These are phyloP conservation scores for Sporothrix brasiliensis DNA, from an alignment of 2,329 filamentous ascomycete genomes.

Conservation along the genomic window DNA sequence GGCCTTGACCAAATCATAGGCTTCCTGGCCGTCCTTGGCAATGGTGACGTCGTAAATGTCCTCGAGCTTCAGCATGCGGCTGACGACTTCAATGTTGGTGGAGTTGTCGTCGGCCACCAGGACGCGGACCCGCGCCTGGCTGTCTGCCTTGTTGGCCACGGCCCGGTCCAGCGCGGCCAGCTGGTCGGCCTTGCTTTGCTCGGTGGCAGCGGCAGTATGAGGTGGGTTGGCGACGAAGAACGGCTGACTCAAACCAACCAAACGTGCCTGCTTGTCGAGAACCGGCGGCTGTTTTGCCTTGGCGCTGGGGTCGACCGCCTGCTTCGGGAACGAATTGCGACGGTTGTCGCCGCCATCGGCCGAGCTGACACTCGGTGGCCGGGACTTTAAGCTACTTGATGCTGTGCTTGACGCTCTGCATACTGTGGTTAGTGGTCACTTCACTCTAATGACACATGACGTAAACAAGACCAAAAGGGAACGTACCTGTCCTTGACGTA, in stretches of 20 bases:
- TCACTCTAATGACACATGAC: too few relatives aligned
- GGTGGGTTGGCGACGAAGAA: conserved; percentile 65
- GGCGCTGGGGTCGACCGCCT: conserved; percentile 29
- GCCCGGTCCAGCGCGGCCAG: conserved; percentile 67
- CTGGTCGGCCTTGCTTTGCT: conserved; percentile 58
- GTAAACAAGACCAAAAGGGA: background rate
- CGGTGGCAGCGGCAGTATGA: conserved; percentile 35
- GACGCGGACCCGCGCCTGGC: conserved; percentile 69
- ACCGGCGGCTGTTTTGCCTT: conserved; percentile 45
- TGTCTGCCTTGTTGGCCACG: conserved; percentile 59
- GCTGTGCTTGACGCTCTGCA: conserved; percentile 55
- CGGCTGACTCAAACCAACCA: conserved; percentile 80
- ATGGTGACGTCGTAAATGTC: conserved; percentile 86
- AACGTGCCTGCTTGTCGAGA: conserved; percentile 70
- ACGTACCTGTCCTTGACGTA: conserved; percentile 62
- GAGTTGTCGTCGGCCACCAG: conserved; percentile 76
- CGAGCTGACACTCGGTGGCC: conserved; percentile 52
- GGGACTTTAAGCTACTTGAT: conserved; percentile 57
- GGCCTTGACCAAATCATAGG: conserved; percentile 80
- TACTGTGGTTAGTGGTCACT: background rate
- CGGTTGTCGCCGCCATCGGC: conserved; percentile 46
- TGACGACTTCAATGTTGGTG: conserved; percentile 61
- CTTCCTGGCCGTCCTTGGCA: conserved; percentile 83
- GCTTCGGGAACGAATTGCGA: conserved; percentile 41
- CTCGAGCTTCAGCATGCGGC: conserved; percentile 71